Percentiles rank a stretch among this genome's conserved stretches.
These are phyloP conservation scores for Coemansia sp. DNA, from an alignment of 192 early-diverging fungal genomes.

Conservation along the genomic window DNA sequence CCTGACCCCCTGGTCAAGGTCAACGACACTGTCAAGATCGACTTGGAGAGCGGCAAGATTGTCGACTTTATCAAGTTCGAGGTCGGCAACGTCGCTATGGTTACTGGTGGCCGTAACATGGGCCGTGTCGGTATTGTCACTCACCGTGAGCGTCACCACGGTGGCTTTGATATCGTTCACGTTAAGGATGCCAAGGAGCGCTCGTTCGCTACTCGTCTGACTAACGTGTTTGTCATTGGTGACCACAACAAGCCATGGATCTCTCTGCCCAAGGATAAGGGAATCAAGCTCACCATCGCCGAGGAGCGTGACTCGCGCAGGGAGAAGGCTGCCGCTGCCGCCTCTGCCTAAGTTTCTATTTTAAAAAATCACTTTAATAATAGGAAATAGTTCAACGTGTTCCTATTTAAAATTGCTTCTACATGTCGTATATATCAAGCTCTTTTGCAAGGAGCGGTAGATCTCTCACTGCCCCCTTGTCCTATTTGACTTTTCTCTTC, in stretches of 20 bases:
- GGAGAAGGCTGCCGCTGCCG: slow-evolving; percentile 59
- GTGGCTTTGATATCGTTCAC: slow-evolving; percentile 99
- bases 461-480: neutral
- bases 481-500: neutral
- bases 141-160: slow-evolving; percentile 95
- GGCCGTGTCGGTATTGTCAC: slow-evolving; percentile 96
- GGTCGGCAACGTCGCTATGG: slow-evolving; percentile 92
- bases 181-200: slow-evolving; percentile 96
- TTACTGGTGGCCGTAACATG: slow-evolving; percentile 98
- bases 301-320: slow-evolving; percentile 98
- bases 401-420: neutral
- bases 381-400: slow-evolving; percentile 5
- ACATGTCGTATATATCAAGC: neutral
- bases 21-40: slow-evolving; percentile 98
- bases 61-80: slow-evolving; percentile 97
- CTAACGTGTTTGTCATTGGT: slow-evolving; percentile 90
- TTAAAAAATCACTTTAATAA: neutral
- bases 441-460: neutral
- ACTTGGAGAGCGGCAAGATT: slow-evolving; percentile 93
- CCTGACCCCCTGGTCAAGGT: slow-evolving; percentile 99
- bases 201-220: slow-evolving; percentile 95
- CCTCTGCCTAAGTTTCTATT: slow-evolving; percentile 43
- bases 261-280: slow-evolving; percentile 99
- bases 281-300: slow-evolving; percentile 97
- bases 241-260: slow-evolving; percentile 91